These are phyloP conservation scores for Agrocybe praecox DNA, from an alignment of 768 basidiomycete species.

Conservation along the genomic window DNA sequence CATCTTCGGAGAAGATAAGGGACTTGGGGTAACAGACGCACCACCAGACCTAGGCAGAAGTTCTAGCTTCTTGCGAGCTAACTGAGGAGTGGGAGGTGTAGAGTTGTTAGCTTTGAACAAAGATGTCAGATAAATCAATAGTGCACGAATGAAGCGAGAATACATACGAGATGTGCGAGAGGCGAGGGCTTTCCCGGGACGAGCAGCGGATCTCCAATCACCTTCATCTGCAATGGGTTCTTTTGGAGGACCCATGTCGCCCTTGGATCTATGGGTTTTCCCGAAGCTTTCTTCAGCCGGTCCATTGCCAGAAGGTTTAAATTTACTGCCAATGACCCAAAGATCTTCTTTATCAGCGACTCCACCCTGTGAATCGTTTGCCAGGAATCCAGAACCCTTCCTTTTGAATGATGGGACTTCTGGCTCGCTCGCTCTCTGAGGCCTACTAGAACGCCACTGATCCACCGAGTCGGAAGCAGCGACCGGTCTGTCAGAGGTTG, in stretches of 20 bases:
- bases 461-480: slow-evolving; percentile 58
- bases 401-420: slow-evolving; percentile 53
- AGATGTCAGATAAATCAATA: background rate
- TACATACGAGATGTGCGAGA: slow-evolving; percentile 66
- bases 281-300: slow-evolving; percentile 40
- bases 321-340: slow-evolving; percentile 77
- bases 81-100: slow-evolving; percentile 81
- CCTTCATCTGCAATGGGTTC: slow-evolving; percentile 55
- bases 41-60: slow-evolving; percentile 78
- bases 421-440: slow-evolving; percentile 44
- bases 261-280: slow-evolving; percentile 46
- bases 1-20: slow-evolving; percentile 80
- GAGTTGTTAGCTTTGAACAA: slow-evolving; percentile 60
- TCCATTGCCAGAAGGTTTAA: slow-evolving; percentile 55
- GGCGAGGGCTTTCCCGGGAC: slow-evolving; percentile 39
- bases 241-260: slow-evolving; percentile 57
- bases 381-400: slow-evolving; percentile 59
- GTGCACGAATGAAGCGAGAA: background rate
- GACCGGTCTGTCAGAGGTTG: slow-evolving; percentile 32
- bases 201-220: slow-evolving; percentile 68
- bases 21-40: slow-evolving; percentile 69
- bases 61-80: slow-evolving; percentile 80
- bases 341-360: slow-evolving; percentile 78
- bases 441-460: slow-evolving; percentile 74
- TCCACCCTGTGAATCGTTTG: slow-evolving; percentile 42